phyloP scores from a whole-genome alignment of 2,329 filamentous ascomycete genomes.

The Colletotrichum karsti region DNA sequence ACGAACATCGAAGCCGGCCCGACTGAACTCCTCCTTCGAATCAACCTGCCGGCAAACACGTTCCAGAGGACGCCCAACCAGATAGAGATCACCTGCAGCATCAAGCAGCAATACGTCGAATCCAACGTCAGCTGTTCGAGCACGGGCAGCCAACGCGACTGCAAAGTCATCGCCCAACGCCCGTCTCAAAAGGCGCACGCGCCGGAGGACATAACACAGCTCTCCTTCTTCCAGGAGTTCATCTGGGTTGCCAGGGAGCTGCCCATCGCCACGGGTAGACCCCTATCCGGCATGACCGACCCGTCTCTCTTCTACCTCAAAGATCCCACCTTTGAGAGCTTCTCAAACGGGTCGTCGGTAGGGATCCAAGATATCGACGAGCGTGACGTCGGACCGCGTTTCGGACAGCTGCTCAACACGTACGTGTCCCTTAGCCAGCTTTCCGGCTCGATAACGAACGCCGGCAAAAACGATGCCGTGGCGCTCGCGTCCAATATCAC shows the following conservation, averaged over 20 bases:
- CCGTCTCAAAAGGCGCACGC: not conserved
- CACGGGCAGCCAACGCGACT: not conserved
- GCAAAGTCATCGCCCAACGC: not conserved
- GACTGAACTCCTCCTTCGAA: not conserved
- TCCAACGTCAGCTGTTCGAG: slow-evolving; percentile 7
- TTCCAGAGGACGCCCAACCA: not conserved
- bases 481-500: too few relatives aligned
- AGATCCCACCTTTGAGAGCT: not conserved
- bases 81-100: not conserved
- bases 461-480: not conserved
- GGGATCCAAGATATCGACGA: not conserved
- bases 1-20: not conserved
- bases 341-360: not conserved
- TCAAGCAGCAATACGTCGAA: slow-evolving; percentile 15
- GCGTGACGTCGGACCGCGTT: not conserved
- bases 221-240: not conserved
- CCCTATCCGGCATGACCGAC: not conserved
- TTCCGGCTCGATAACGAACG: not conserved
- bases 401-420: slow-evolving; percentile 5
- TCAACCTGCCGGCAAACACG: not conserved
- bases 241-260: not conserved
- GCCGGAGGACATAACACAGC: not conserved
- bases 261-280: not conserved
- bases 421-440: slow-evolving; percentile 10
- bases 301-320: slow-evolving; percentile 2